Base-by-base conservation (phyloP, 75 land plant genomes). In the Sequoiadendron giganteum region DNA sequence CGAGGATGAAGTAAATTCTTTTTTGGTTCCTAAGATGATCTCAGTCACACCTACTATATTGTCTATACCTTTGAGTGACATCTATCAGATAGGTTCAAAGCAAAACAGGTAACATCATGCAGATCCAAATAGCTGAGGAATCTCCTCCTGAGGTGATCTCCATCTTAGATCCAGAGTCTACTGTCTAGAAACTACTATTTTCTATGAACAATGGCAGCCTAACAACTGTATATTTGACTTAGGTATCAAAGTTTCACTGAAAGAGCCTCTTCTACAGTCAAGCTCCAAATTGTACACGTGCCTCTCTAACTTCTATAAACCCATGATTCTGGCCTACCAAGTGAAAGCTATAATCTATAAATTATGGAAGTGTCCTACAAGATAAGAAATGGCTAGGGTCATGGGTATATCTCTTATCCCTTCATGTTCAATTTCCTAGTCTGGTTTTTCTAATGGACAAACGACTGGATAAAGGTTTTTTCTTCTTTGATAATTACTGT, bases 121-220 rank as follows among this genome's bases (percentile, higher is more conserved):
- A 61, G 5, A 25, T 61, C 68, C 68, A 61, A 61, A 4, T 61
- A 61, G 28, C 7, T 61, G 68, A 21, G 68, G 68, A 61, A 61
- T 61, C 68, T 61, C 4, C 21, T 14, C 19, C 21, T 58, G 61
- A 58, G 61, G 5, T 58, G 61, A 58, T 58, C 19, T 58, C 28
- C 70, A 65, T 65, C 70, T 25, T 65, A 65, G 70, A 65, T 65
- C 68, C 68, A 65, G n/a, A 65, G n/a, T 65, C 70, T 65, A 65
- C 70, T 25, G n/a, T 65, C 68, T 61, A 19, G 68, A 61, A 61
- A 19, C 68, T 25, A 61, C 68, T 21, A 6, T 61, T 61, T 28
- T 21, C 7, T 65, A 25, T 65, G n/a, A 65, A 65, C 70, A 25
- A 65, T 21, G 28, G 70, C 70, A 21, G 4, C 28, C 28, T 21